phyloP scores from a whole-genome alignment of 495 filamentous ascomycete species.

The Hypoxylon lienhwacheense region DNA sequence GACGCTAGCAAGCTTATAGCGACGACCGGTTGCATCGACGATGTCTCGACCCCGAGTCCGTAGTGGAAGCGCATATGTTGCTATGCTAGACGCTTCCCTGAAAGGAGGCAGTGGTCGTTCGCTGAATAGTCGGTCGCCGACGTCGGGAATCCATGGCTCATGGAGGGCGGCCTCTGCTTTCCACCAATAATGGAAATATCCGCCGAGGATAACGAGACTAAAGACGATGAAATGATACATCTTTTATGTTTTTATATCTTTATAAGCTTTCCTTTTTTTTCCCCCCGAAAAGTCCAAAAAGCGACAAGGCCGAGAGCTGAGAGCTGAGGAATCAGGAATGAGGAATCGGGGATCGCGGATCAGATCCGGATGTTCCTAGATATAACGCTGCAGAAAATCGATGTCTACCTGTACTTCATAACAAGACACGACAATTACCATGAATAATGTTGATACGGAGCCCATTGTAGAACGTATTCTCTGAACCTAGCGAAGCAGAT shows the following conservation, averaged over 20 bases:
- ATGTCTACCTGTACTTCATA: conserved; percentile 21
- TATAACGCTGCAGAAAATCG: conserved; percentile 9
- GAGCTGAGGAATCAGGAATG: background rate
- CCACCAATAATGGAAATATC: conserved; percentile 43
- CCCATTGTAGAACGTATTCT: conserved; percentile 25
- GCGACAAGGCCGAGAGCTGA: background rate
- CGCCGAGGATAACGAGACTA: conserved; percentile 38
- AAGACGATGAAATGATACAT: conserved; percentile 43
- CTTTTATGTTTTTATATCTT: background rate
- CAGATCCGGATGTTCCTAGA: conserved; percentile 10
- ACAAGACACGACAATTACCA: conserved; percentile 19
- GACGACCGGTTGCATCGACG: conserved; percentile 53
- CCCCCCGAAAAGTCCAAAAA: background rate
- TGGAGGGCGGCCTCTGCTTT: conserved; percentile 45
- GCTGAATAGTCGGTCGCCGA: conserved; percentile 44
- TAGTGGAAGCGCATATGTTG: conserved; percentile 53
- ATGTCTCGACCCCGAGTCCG: conserved; percentile 56
- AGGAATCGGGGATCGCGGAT: background rate
- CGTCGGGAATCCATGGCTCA: conserved; percentile 47
- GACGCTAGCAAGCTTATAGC: conserved; percentile 59
- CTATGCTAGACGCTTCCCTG: conserved; percentile 42
- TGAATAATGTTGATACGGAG: conserved; percentile 23
- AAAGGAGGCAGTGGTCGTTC: conserved; percentile 47
- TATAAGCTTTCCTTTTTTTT: too few species aligned
- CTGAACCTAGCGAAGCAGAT: conserved; percentile 4